Percentiles rank a stretch among this genome's conserved stretches.
Evolutionary conservation across 2,329 filamentous ascomycete species (phyloP).

Genomic region (Stagonosporopsis rhizophila): DNA sequence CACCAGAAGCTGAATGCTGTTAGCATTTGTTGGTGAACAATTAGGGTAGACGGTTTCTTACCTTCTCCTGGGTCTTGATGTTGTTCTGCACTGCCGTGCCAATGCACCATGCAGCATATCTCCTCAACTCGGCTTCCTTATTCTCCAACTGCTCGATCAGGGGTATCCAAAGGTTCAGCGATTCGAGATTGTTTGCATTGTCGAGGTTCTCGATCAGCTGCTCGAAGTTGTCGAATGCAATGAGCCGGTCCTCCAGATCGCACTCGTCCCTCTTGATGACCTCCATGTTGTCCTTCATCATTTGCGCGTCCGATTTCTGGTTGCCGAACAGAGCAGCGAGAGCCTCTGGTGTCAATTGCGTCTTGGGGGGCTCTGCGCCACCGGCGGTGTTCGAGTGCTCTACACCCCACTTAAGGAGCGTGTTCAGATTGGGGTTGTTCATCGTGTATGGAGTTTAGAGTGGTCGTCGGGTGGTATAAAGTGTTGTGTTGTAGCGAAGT

Average conservation of each 20-base stretch:
- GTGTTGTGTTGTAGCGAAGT: conserved; percentile 13
- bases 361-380: conserved; percentile 37
- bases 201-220: conserved; percentile 63
- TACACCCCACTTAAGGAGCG: conserved; percentile 80
- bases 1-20: conserved; percentile 56
- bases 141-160: conserved; percentile 74
- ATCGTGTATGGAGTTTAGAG: conserved; percentile 35
- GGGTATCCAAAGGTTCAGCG: conserved; percentile 80
- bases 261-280: conserved; percentile 66
- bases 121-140: conserved; percentile 74
- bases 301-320: conserved; percentile 75
- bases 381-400: conserved; percentile 63
- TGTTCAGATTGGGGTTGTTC: conserved; percentile 72
- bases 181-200: conserved; percentile 93
- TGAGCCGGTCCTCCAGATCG: conserved; percentile 23
- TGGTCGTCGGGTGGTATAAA: neutral
- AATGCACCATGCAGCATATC: conserved; percentile 92
- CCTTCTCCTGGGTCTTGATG: conserved; percentile 78
- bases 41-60: conserved; percentile 38
- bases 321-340: conserved; percentile 75
- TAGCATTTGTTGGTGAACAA: conserved; percentile 9
- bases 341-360: conserved; percentile 70
- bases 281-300: conserved; percentile 86
- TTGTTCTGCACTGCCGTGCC: conserved; percentile 98
- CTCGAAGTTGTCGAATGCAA: conserved; percentile 41